Conservation (phyloP, 768 basidiomycete genomes). For the Serendipita indica region DNA sequence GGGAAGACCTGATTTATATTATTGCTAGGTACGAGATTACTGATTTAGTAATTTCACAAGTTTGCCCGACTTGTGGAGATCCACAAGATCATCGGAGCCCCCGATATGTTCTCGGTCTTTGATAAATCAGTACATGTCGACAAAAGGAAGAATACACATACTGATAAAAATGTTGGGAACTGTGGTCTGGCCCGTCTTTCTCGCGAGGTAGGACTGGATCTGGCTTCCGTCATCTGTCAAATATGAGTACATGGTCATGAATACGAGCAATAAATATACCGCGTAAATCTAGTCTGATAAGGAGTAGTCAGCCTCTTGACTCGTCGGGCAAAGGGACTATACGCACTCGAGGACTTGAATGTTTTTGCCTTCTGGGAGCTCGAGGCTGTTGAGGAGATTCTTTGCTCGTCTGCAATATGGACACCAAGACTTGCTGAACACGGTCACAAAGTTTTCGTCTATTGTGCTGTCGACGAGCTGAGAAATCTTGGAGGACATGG, state of each 20-base stretch:
- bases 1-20: no score
- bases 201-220: conserved; percentile 49
- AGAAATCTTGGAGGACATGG: not conserved
- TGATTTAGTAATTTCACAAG: conserved; percentile 9
- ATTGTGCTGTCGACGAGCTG: conserved; percentile 29
- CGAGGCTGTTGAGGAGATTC: conserved; percentile 25
- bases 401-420: conserved; percentile 40
- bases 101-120: conserved; percentile 18
- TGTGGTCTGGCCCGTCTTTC: conserved; percentile 52
- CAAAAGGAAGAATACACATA: conserved; percentile 25
- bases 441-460: conserved; percentile 33
- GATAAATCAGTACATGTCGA: no score
- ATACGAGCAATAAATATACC: no score
- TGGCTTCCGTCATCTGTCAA: conserved; percentile 34
- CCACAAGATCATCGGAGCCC: conserved; percentile 17
- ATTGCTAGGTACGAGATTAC: no score
- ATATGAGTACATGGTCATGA: conserved; percentile 18
- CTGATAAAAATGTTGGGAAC: conserved; percentile 72
- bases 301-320: not conserved
- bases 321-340: not conserved
- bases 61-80: conserved; percentile 13
- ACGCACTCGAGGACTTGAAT: conserved; percentile 19
- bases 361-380: conserved; percentile 22
- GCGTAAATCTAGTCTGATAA: not conserved
- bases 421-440: conserved; percentile 49